phyloP scores from a whole-genome alignment of 2,329 filamentous ascomycete species.

The Monosporascus sp. region DNA sequence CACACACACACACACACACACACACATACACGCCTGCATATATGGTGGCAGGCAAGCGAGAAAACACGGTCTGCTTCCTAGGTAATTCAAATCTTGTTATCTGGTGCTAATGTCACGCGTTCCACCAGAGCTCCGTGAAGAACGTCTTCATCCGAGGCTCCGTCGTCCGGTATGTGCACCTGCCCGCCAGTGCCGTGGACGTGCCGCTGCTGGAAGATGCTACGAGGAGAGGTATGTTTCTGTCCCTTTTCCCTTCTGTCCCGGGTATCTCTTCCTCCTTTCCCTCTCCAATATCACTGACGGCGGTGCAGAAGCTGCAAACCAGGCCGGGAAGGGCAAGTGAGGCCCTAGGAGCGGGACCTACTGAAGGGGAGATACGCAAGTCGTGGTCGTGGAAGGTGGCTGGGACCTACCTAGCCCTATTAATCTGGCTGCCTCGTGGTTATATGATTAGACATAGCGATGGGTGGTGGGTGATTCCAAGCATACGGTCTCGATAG shows the following conservation, averaged over 20 bases:
- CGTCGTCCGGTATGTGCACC: constrained; percentile 87
- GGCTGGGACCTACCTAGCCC: no score
- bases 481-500: no score
- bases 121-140: constrained; percentile 67
- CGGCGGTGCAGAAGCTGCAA: constrained; percentile 44
- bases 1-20: no score
- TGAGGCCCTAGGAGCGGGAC: constrained; percentile 18
- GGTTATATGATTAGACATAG: no score
- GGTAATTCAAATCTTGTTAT: no score
- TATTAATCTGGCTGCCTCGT: no score
- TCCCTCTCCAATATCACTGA: constrained; percentile 2
- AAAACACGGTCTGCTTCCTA: no score
- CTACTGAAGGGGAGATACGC: background rate
- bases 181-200: constrained; percentile 78
- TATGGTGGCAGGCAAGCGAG: no score
- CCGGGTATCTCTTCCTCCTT: background rate
- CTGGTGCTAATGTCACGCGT: background rate
- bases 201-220: constrained; percentile 85
- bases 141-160: constrained; percentile 94
- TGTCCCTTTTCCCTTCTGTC: background rate
- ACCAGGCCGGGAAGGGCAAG: constrained; percentile 53
- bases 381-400: background rate
- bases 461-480: no score
- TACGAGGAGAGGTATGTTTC: constrained; percentile 67
- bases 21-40: no score